Conservation (phyloP, 2,329 filamentous ascomycete species). For the Penicillium palitans region DNA sequence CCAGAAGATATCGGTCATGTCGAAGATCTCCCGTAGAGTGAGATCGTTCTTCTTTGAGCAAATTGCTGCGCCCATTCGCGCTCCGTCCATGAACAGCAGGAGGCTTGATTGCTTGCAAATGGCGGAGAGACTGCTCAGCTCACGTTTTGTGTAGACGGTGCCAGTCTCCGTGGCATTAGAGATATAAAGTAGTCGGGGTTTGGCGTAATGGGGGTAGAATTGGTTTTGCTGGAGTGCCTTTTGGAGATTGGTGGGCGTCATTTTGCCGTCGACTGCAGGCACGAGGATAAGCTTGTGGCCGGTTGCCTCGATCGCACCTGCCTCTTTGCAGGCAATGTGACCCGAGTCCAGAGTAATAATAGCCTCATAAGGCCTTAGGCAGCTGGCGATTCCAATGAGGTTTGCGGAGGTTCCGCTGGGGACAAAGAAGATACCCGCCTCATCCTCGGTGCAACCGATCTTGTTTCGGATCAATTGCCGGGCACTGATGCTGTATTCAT, state of each 20-base stretch:
- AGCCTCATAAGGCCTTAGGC: constrained; percentile 53
- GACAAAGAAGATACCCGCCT: constrained; percentile 53
- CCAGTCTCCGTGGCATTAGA: constrained; percentile 55
- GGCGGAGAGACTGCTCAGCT: constrained; percentile 46
- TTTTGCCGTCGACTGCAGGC: constrained; percentile 48
- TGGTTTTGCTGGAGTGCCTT: constrained; percentile 51
- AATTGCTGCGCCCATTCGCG: constrained; percentile 48
- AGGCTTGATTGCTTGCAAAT: constrained; percentile 47
- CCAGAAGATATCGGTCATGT: constrained; percentile 56
- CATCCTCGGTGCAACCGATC: constrained; percentile 35
- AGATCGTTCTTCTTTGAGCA: constrained; percentile 48
- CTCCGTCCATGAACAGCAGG: constrained; percentile 52
- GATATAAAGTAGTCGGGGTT: constrained; percentile 54
- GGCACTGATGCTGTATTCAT: constrained; percentile 48
- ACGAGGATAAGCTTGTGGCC: constrained; percentile 56
- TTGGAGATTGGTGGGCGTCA: constrained; percentile 47
- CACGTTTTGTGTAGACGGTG: constrained; percentile 49
- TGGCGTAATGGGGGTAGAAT: constrained; percentile 55
- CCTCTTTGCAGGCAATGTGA: constrained; percentile 53
- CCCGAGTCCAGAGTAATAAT: constrained; percentile 54
- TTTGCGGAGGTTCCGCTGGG: constrained; percentile 56
- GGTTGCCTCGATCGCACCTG: constrained; percentile 53
- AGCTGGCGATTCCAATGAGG: constrained; percentile 54
- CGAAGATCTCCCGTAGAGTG: constrained; percentile 47
- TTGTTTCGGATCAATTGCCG: constrained; percentile 43